Conservation (phyloP, 148 eudicot genomes). For the Bassia scoparia region DNA sequence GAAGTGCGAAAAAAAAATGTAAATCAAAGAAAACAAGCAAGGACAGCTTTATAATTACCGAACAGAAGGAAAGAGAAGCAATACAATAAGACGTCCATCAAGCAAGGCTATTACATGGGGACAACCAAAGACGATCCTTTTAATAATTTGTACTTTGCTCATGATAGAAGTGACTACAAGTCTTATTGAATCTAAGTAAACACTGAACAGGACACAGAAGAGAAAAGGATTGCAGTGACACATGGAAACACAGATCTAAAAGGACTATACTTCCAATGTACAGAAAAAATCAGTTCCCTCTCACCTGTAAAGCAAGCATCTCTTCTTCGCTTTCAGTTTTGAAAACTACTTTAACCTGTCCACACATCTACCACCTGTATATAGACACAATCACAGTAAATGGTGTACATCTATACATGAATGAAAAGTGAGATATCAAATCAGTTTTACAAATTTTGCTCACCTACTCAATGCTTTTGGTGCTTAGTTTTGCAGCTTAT, state of each 20-base stretch:
- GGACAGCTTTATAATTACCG: too few species aligned
- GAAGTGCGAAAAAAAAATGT: background rate
- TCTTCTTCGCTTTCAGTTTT: slow-evolving; percentile 94
- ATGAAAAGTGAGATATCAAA: background rate
- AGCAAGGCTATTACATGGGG: background rate
- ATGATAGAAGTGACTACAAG: background rate
- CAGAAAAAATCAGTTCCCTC: background rate
- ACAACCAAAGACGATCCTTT: background rate
- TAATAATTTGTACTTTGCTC: background rate
- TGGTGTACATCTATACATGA: slow-evolving; percentile 14
- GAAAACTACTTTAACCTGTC: slow-evolving; percentile 97
- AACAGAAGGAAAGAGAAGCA: background rate
- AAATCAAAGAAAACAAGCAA: background rate
- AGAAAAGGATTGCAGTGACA: background rate
- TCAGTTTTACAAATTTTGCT: slow-evolving; percentile 3
- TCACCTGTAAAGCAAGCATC: slow-evolving; percentile 71
- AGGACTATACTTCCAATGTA: background rate
- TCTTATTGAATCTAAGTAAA: background rate
- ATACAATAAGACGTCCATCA: background rate
- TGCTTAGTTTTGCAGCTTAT: too few species aligned
- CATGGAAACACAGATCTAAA: background rate
- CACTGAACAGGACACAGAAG: background rate
- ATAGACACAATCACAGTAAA: slow-evolving; percentile 12
- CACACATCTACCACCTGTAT: slow-evolving; percentile 99
- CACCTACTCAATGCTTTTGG: slow-evolving; percentile 87